Evolutionary conservation across 2,329 filamentous ascomycete species (phyloP).

Genomic region (Monilinia fructigena): DNA sequence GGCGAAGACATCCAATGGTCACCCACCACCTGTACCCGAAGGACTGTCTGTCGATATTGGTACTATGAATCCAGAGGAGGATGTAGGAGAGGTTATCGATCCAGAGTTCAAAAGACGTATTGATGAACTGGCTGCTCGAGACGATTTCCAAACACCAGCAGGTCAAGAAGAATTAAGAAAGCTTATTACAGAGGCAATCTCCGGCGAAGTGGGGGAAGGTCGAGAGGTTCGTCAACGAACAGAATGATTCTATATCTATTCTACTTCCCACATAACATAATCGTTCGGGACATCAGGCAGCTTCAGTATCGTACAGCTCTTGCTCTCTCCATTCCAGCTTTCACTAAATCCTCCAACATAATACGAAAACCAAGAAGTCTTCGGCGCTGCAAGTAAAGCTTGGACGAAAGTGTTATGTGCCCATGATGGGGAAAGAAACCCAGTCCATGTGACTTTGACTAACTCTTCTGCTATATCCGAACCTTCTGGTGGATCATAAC

Average conservation of each 20-base stretch:
- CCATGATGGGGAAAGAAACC: slow-evolving; percentile 56
- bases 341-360: slow-evolving; percentile 53
- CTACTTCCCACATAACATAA: slow-evolving; percentile 61
- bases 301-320: slow-evolving; percentile 55
- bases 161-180: slow-evolving; percentile 76
- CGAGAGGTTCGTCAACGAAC: slow-evolving; percentile 64
- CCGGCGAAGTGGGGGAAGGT: slow-evolving; percentile 63
- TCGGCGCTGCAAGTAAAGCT: slow-evolving; percentile 47
- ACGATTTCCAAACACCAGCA: slow-evolving; percentile 78
- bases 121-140: slow-evolving; percentile 79
- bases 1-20: slow-evolving; percentile 2
- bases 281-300: slow-evolving; percentile 50
- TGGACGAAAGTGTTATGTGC: slow-evolving; percentile 48
- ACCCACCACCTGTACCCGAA: slow-evolving; percentile 65
- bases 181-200: slow-evolving; percentile 77
- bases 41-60: slow-evolving; percentile 77
- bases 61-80: slow-evolving; percentile 65
- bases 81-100: slow-evolving; percentile 66
- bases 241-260: slow-evolving; percentile 46
- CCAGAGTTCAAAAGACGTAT: slow-evolving; percentile 82
- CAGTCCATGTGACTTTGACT: slow-evolving; percentile 57
- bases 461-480: slow-evolving; percentile 39
- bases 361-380: slow-evolving; percentile 55
- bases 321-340: slow-evolving; percentile 46
- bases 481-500: slow-evolving; percentile 57